Evolutionary conservation across 495 filamentous ascomycete species (phyloP).

Genomic region (Pyrenula aspistea): DNA sequence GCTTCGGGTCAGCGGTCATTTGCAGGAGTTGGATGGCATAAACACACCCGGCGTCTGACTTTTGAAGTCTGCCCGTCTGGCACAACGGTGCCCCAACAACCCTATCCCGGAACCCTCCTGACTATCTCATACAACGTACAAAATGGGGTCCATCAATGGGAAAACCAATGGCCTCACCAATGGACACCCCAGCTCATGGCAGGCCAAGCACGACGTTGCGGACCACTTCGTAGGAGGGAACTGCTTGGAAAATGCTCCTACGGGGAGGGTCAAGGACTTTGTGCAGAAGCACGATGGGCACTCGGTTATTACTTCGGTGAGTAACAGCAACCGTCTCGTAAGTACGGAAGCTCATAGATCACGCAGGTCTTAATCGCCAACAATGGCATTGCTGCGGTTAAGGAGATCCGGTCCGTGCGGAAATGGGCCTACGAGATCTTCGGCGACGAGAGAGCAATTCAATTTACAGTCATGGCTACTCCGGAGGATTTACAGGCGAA

Average conservation of each 20-base stretch:
- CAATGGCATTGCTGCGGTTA: conserved; percentile 98
- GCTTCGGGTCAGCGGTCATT: background rate
- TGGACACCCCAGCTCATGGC: conserved; percentile 45
- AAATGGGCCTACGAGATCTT: conserved; percentile 99
- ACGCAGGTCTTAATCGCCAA: conserved; percentile 95
- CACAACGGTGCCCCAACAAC: background rate
- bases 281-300: conserved; percentile 82
- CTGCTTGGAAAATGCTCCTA: conserved; percentile 60
- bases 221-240: conserved; percentile 96
- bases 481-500: conserved; percentile 98
- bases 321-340: conserved; percentile 17
- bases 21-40: background rate
- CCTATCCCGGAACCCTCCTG: background rate
- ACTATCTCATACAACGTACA: background rate
- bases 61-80: background rate
- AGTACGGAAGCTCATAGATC: no score
- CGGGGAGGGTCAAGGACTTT: conserved; percentile 87
- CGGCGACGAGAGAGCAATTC: conserved; percentile 93
- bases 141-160: conserved; percentile 17
- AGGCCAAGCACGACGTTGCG: conserved; percentile 67
- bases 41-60: background rate
- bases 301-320: conserved; percentile 93
- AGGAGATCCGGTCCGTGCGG: conserved; percentile 94
- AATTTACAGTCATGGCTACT: conserved; percentile 99
- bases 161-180: conserved; percentile 26